Conservation (phyloP, 2,329 filamentous ascomycete genomes). For the Ceratocystis destructans region DNA sequence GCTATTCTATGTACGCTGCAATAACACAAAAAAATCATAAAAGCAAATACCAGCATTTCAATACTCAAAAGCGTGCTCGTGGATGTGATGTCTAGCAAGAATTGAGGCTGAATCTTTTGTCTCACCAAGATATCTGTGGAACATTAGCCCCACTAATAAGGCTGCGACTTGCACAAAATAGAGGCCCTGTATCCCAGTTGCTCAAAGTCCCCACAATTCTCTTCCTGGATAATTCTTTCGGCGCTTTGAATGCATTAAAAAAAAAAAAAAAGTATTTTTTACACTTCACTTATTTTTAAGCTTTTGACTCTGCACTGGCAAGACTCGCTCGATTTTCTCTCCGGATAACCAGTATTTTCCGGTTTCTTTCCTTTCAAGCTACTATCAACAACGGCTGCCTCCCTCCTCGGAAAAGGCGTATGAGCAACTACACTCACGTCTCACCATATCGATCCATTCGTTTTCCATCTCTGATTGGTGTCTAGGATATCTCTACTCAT, state of each 20-base stretch:
- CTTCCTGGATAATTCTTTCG: neutral
- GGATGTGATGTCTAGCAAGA: neutral
- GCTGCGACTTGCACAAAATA: neutral
- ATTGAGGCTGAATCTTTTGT: neutral
- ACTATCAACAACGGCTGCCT: too few species aligned
- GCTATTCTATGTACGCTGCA: neutral
- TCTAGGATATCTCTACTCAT: too few species aligned
- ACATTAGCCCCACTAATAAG: neutral
- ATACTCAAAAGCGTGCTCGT: neutral
- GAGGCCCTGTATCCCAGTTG: neutral
- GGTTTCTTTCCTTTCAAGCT: too few species aligned
- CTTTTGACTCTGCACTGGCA: neutral
- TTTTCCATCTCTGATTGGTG: too few species aligned
- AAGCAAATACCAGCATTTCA: neutral
- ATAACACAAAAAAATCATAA: neutral
- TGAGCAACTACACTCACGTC: too few species aligned
- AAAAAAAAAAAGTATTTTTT: neutral
- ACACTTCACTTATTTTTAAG: neutral
- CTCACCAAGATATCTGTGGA: neutral
- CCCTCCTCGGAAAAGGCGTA: too few species aligned
- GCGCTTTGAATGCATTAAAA: neutral
- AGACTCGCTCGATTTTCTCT: neutral
- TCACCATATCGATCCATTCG: too few species aligned
- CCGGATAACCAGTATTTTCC: too few species aligned
- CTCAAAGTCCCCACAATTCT: neutral